These are phyloP conservation scores for Cadophora gregata DNA, from an alignment of 2,329 filamentous ascomycete species.

Conservation along the genomic window DNA sequence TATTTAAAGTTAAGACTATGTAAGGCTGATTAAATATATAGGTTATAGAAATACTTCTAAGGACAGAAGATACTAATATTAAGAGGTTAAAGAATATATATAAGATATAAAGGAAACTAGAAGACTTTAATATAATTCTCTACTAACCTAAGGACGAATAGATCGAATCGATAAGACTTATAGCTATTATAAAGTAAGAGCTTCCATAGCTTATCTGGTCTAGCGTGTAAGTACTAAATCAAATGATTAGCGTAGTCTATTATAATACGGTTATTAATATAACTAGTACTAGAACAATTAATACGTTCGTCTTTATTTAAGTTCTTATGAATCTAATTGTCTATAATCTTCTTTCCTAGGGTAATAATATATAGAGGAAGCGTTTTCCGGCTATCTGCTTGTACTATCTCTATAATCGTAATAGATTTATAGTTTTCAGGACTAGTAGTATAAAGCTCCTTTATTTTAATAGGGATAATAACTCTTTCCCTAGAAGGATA, in stretches of 20 bases:
- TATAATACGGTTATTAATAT: conserved; percentile 16
- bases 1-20: conserved; percentile 17
- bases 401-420: conserved; percentile 8
- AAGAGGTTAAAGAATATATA: conserved; percentile 12
- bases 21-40: neutral
- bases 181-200: too few relatives aligned
- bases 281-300: neutral
- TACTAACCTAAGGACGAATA: conserved; percentile 4
- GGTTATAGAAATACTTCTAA: too few relatives aligned
- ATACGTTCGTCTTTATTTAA: neutral
- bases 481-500: neutral
- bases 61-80: too few relatives aligned
- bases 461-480: conserved; percentile 7
- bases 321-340: conserved; percentile 4
- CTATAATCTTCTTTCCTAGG: conserved; percentile 12
- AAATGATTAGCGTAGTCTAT: conserved; percentile 18
- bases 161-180: neutral
- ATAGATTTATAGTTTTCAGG: too few relatives aligned
- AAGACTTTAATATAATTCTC: conserved; percentile 18
- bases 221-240: conserved; percentile 6
- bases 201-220: conserved; percentile 16
- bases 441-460: neutral
- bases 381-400: neutral
- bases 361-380: conserved; percentile 3
- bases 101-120: conserved; percentile 21